Percentiles rank a stretch among this genome's conserved stretches.
These are phyloP conservation scores for Ostreobium quekettii DNA, from an alignment of 139 green algal genomes.

Conservation along the genomic window DNA sequence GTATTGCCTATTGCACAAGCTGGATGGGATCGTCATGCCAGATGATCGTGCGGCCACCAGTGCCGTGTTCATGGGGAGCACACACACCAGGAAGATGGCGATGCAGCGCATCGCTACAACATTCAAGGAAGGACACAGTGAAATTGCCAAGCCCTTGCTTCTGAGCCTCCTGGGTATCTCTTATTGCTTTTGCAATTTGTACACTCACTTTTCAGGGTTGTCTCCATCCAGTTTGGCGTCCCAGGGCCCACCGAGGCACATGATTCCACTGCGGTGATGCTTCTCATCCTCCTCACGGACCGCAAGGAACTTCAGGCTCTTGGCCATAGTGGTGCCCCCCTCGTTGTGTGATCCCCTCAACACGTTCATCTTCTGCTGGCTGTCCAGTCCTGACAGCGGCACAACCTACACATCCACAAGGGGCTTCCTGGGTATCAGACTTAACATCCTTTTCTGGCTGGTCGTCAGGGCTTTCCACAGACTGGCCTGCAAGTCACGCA, in stretches of 20 bases:
- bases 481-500: not conserved
- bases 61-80: not conserved
- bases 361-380: constrained; percentile 24
- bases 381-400: constrained; percentile 42
- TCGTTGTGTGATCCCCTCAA: constrained; percentile 27
- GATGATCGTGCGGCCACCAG: not conserved
- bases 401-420: constrained; percentile 37
- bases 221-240: constrained; percentile 52
- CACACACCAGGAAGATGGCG: not conserved
- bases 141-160: not conserved
- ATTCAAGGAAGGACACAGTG: not conserved
- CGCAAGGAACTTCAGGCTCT: constrained; percentile 14
- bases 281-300: constrained; percentile 16
- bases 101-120: no score
- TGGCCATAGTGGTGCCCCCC: constrained; percentile 14
- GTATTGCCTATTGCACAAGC: no score
- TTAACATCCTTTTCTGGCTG: no score
- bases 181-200: no score
- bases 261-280: constrained; percentile 41
- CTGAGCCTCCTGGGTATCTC: no score
- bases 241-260: constrained; percentile 47
- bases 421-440: constrained; percentile 14
- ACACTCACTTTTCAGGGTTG: constrained; percentile 20
- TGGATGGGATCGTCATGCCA: not conserved
- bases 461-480: not conserved